phyloP scores from a whole-genome alignment of 1,139 yeast genomes.

The Candida dubliniensis region DNA sequence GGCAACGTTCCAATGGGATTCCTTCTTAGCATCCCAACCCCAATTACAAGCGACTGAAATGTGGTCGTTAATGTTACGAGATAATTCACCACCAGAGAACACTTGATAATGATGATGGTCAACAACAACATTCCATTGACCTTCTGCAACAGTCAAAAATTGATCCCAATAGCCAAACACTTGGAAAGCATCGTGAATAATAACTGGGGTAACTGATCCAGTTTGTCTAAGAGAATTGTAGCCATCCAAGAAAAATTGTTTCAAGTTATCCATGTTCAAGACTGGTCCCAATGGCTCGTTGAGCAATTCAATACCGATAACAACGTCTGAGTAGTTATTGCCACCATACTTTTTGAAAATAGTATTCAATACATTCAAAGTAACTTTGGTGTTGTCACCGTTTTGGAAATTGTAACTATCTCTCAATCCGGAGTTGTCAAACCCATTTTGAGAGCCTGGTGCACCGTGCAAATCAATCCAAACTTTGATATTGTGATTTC shows the following conservation, averaged over 20 bases:
- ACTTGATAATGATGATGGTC: conserved; percentile 96
- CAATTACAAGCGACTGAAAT: conserved; percentile 60
- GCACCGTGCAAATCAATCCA: conserved; percentile 97
- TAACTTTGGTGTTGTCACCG: conserved; percentile 48
- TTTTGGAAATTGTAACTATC: conserved; percentile 62
- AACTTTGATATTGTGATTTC: conserved; percentile 60
- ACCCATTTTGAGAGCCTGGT: conserved; percentile 97
- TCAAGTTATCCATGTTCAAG: conserved; percentile 57
- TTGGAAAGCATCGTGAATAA: conserved; percentile 77
- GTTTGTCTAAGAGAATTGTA: conserved; percentile 50
- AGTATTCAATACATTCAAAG: conserved; percentile 51
- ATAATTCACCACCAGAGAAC: conserved; percentile 63
- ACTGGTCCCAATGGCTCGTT: conserved; percentile 87
- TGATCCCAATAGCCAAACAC: conserved; percentile 62
- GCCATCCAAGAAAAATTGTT: conserved; percentile 57
- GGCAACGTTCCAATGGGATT: conserved; percentile 66
- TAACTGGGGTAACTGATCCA: conserved; percentile 52
- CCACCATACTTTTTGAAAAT: conserved; percentile 63
- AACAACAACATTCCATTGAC: conserved; percentile 65
- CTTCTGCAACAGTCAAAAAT: conserved; percentile 36
- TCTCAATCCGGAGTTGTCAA: conserved; percentile 89
- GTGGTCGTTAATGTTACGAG: conserved; percentile 59
- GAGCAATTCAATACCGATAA: conserved; percentile 79
- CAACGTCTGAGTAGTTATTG: conserved; percentile 64
- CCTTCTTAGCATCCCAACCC: conserved; percentile 53